These are phyloP conservation scores for Solanum gandarillasii DNA, from an alignment of 257 asterid species.

Conservation along the genomic window DNA sequence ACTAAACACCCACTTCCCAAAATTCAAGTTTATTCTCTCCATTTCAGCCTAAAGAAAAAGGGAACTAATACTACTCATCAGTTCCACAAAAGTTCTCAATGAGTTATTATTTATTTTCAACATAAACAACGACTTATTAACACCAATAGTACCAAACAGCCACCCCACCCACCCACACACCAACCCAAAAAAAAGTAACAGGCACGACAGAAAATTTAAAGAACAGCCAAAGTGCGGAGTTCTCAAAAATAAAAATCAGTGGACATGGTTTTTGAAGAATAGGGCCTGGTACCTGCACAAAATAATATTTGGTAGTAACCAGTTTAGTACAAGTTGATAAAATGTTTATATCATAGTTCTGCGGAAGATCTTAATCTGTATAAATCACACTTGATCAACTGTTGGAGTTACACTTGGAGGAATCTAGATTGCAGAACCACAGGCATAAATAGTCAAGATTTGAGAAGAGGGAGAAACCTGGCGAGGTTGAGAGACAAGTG, in stretches of 20 bases:
- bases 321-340: not conserved
- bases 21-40: not conserved
- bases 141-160: not conserved
- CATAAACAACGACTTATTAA: not conserved
- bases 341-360: not conserved
- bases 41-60: not conserved
- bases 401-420: not conserved
- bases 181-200: not conserved
- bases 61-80: not conserved
- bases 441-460: not conserved
- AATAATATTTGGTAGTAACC: not conserved
- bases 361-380: not conserved
- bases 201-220: not conserved
- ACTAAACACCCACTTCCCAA: not conserved
- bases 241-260: not conserved
- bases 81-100: not conserved
- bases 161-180: not conserved
- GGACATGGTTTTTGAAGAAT: not conserved
- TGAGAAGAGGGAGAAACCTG: slow-evolving; percentile 43
- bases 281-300: not conserved
- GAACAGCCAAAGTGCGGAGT: not conserved
- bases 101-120: not conserved
- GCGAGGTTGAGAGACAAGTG: slow-evolving; percentile 85
- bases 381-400: not conserved
- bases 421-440: not conserved